These are phyloP conservation scores for Nemania sp. DNA, from an alignment of 2,329 filamentous ascomycete genomes.

Conservation along the genomic window DNA sequence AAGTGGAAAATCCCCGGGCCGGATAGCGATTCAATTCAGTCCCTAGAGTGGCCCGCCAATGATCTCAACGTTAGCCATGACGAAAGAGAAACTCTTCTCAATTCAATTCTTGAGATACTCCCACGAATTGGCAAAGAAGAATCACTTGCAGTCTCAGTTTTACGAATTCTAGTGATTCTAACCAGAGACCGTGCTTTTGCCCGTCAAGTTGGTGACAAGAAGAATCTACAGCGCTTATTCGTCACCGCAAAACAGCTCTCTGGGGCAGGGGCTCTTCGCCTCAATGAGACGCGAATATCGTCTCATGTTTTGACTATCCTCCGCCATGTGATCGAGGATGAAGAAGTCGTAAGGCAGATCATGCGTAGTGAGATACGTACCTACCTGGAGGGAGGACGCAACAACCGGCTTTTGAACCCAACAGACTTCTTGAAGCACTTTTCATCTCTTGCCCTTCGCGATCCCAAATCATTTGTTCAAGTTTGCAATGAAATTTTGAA, in stretches of 20 bases:
- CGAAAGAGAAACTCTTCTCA: slow-evolving; percentile 72
- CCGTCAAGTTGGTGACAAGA: slow-evolving; percentile 77
- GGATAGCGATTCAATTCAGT: slow-evolving; percentile 52
- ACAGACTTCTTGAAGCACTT: slow-evolving; percentile 74
- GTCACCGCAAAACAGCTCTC: slow-evolving; percentile 94
- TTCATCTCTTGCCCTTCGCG: slow-evolving; percentile 77
- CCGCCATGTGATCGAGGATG: slow-evolving; percentile 92
- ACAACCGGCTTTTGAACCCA: slow-evolving; percentile 66
- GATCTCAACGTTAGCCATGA: slow-evolving; percentile 65
- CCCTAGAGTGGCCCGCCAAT: slow-evolving; percentile 61
- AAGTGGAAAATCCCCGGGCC: slow-evolving; percentile 65
- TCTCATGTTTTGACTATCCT: slow-evolving; percentile 80
- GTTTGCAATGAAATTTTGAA: slow-evolving; percentile 84
- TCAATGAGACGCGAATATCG: slow-evolving; percentile 59
- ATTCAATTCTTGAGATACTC: slow-evolving; percentile 78
- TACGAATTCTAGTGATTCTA: slow-evolving; percentile 83
- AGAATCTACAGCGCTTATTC: slow-evolving; percentile 86
- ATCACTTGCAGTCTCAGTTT: slow-evolving; percentile 77
- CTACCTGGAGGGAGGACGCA: slow-evolving; percentile 66
- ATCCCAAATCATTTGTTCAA: slow-evolving; percentile 83
- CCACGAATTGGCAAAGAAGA: slow-evolving; percentile 88
- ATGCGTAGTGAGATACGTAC: slow-evolving; percentile 87
- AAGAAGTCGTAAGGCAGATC: slow-evolving; percentile 84
- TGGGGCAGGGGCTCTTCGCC: slow-evolving; percentile 72
- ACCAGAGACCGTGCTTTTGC: slow-evolving; percentile 79